Evolutionary conservation across 1,284 basidiomycete genomes (phyloP), one percentile per base, ranked within the genome.

Genomic region (Butyriboletus appendiculatus): DNA sequence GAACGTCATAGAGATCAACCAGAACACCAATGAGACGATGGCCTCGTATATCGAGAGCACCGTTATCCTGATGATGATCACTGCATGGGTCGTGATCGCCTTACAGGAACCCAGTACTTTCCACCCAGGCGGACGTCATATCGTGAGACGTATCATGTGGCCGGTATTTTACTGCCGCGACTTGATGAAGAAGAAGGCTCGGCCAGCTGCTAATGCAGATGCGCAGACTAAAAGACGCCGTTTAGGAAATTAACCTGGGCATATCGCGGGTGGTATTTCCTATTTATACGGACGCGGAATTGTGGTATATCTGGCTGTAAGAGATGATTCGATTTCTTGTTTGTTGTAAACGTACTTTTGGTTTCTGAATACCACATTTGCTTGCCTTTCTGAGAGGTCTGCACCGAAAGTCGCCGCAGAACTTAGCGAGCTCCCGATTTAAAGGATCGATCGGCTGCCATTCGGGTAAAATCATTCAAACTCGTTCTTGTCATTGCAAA

Each of bases 1-100:
- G 72, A 73, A 82, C 55, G 66, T 82, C 37, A 45, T 33, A 3
- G 73, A 75, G 54, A 66, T 83, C 16, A 68, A 68, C 4, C 62
- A 66, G 1, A 62, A 55, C 0, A 65, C 69, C 2, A 8, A 52
- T 0, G 73, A 71, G 24, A 74, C 69, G 2, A 57, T 85, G 7
- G 45, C 59, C 0, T 61, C 68, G 45, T 85, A 81, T 56, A n/a
- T 79, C 39, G 74, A 62, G 15, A 68, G 70, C 18, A 76, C 77
- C 1, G 37, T 81, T 7, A 71, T 76, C 16, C 60, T 84, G 55
- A 84, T 81, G 0, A 37, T 68, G 4, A 15, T 79, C n/a, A 82
- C 82, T 5, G 68, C 76, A 5, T 85, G 82, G 82, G 58, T 77
- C 7, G 56, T 74, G 7, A 46, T 73, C 5, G 72, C 71, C n/a